Percentiles rank a stretch among this genome's conserved stretches.
phyloP scores from a whole-genome alignment of 306 rosid species.

The Cercis canadensis region DNA sequence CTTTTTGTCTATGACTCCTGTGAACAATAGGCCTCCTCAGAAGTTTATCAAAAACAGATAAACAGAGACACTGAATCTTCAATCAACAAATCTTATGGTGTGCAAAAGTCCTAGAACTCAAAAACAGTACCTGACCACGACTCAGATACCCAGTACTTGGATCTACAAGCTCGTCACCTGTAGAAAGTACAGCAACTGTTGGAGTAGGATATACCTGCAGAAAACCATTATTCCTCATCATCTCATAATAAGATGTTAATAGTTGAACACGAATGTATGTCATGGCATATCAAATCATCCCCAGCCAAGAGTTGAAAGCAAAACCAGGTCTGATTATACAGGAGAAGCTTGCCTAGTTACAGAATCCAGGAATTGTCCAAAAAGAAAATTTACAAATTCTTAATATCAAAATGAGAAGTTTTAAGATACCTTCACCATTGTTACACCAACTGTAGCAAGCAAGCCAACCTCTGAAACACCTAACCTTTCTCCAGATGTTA shows the following conservation, averaged over 20 bases:
- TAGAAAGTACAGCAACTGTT: constrained; percentile 79
- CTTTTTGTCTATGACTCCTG: background rate
- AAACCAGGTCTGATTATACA: constrained; percentile 1
- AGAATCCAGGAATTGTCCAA: constrained; percentile 4
- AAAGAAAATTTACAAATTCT: constrained; percentile 1
- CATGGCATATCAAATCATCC: constrained; percentile 14
- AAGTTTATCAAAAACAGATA: background rate
- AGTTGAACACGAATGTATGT: background rate
- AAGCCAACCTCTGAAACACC: constrained; percentile 92
- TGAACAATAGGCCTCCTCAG: background rate
- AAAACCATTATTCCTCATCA: constrained; percentile 35
- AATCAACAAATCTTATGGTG: background rate
- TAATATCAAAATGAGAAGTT: constrained; percentile 20
- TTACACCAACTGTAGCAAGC: constrained; percentile 89
- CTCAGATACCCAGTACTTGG: constrained; percentile 60
- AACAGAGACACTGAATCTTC: background rate
- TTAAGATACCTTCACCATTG: constrained; percentile 69
- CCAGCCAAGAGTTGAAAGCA: constrained; percentile 7
- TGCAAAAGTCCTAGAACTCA: constrained; percentile 1
- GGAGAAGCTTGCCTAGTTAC: constrained; percentile 25
- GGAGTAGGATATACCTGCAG: constrained; percentile 81
- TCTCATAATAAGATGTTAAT: background rate
- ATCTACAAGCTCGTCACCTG: constrained; percentile 95
- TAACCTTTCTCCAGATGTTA: constrained; percentile 79
- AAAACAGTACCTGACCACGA: constrained; percentile 80